These are phyloP conservation scores for Botrytis tulipae DNA, from an alignment of 2,329 filamentous ascomycete genomes.

Conservation along the genomic window DNA sequence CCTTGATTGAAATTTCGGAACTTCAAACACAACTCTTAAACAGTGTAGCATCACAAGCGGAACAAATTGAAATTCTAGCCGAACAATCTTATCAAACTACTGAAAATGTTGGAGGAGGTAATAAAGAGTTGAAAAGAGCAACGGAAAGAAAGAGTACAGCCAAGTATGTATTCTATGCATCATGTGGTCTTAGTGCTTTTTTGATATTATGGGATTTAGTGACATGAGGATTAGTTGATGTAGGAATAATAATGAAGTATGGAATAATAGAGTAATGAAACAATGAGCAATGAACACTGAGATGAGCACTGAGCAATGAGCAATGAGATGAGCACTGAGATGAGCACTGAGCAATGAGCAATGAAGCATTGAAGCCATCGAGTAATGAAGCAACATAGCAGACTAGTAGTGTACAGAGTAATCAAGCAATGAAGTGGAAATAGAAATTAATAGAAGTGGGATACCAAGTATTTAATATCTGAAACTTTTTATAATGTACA, in stretches of 20 bases:
- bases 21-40: conserved; percentile 84
- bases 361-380: no score
- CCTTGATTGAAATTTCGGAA: conserved; percentile 87
- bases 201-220: conserved; percentile 77
- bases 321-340: no score
- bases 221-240: conserved; percentile 41
- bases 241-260: not conserved
- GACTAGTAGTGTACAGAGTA: no score
- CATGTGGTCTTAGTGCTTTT: conserved; percentile 70
- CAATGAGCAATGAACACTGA: no score
- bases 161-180: conserved; percentile 77
- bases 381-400: no score
- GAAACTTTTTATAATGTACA: not conserved
- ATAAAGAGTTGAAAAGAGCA: conserved; percentile 86
- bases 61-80: conserved; percentile 85
- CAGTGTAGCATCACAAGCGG: conserved; percentile 81
- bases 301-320: no score
- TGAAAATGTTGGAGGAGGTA: conserved; percentile 85
- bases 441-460: not conserved
- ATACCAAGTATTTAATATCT: not conserved
- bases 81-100: conserved; percentile 77
- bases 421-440: not conserved
- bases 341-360: no score
- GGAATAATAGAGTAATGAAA: not conserved
- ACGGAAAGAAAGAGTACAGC: conserved; percentile 69